Percentiles rank a stretch among this genome's conserved stretches.
Conservation (phyloP, 495 filamentous ascomycete genomes). For the Pseudotulostoma volvatum region DNA sequence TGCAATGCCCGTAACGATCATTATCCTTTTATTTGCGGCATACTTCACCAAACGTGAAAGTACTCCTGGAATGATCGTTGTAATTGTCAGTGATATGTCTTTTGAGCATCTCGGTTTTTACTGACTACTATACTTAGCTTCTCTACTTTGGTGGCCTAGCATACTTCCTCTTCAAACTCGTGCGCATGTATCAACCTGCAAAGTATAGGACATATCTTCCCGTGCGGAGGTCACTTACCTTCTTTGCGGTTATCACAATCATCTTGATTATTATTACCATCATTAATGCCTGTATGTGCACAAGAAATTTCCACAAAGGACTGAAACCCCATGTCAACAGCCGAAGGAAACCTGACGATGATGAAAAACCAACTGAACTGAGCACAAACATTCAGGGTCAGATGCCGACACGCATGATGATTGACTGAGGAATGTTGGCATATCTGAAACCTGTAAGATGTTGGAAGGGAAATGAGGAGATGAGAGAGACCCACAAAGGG, state of each 20-base stretch:
- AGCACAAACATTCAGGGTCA: constrained; percentile 27
- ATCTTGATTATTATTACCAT: constrained; percentile 80
- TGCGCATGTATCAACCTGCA: constrained; percentile 68
- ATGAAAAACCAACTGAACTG: constrained; percentile 67
- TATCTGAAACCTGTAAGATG: too few species aligned
- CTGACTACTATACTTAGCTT: constrained; percentile 27
- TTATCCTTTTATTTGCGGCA: constrained; percentile 70
- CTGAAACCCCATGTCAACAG: constrained; percentile 71
- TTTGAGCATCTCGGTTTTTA: background rate
- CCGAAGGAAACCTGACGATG: constrained; percentile 40
- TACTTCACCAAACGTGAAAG: constrained; percentile 72
- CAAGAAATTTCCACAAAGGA: constrained; percentile 77
- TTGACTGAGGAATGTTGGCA: constrained; percentile 54
- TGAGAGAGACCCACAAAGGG: too few species aligned
- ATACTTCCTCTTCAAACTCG: constrained; percentile 96
- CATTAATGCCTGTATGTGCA: constrained; percentile 70
- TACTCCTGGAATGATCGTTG: constrained; percentile 53
- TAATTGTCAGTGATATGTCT: constrained; percentile 42
- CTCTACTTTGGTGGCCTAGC: constrained; percentile 80
- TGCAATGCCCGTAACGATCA: constrained; percentile 78
- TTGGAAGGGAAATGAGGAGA: too few species aligned
- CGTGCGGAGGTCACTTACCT: constrained; percentile 65
- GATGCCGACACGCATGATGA: constrained; percentile 64
- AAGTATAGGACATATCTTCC: constrained; percentile 45
- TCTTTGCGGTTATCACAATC: constrained; percentile 86